phyloP scores from a whole-genome alignment of 2,329 filamentous ascomycete genomes.

The Monosporascus sp. region DNA sequence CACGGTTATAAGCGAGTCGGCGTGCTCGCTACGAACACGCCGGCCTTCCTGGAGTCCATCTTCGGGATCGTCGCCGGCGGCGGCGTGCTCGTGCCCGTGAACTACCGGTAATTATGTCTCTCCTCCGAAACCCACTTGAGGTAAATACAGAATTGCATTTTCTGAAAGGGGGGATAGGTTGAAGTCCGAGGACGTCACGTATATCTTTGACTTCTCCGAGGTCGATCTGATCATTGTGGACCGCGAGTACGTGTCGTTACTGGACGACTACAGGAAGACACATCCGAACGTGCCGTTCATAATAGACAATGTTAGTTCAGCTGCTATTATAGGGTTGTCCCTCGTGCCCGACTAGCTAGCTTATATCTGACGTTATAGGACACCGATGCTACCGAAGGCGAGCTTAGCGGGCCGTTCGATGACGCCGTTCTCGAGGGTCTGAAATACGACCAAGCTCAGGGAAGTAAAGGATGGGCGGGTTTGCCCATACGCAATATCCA shows the following conservation, averaged over 20 bases:
- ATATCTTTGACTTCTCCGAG: slow-evolving; percentile 84
- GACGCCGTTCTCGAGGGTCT: slow-evolving; percentile 77
- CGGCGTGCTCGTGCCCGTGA: slow-evolving; percentile 64
- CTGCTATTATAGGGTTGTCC: neutral
- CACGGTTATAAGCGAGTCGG: slow-evolving; percentile 72
- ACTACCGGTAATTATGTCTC: slow-evolving; percentile 35
- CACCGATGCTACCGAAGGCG: slow-evolving; percentile 69
- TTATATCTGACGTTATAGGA: slow-evolving; percentile 44
- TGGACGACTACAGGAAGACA: slow-evolving; percentile 58
- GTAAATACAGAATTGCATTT: neutral
- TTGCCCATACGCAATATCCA: slow-evolving; percentile 64
- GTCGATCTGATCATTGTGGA: slow-evolving; percentile 87
- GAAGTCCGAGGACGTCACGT: slow-evolving; percentile 70
- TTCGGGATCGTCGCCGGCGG: slow-evolving; percentile 83
- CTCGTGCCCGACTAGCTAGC: too few species aligned
- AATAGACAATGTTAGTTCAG: slow-evolving; percentile 54
- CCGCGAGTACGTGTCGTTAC: slow-evolving; percentile 65
- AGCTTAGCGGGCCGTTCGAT: slow-evolving; percentile 75
- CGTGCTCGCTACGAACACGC: slow-evolving; percentile 86
- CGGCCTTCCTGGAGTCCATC: slow-evolving; percentile 85
- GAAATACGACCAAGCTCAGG: slow-evolving; percentile 60
- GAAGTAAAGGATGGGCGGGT: slow-evolving; percentile 68
- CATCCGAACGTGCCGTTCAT: slow-evolving; percentile 65
- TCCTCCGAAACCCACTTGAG: neutral
- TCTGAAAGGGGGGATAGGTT: slow-evolving; percentile 13